Evolutionary conservation across 805 yeast genomes (phyloP).

Genomic region (Metschnikowia cerradonensis): DNA sequence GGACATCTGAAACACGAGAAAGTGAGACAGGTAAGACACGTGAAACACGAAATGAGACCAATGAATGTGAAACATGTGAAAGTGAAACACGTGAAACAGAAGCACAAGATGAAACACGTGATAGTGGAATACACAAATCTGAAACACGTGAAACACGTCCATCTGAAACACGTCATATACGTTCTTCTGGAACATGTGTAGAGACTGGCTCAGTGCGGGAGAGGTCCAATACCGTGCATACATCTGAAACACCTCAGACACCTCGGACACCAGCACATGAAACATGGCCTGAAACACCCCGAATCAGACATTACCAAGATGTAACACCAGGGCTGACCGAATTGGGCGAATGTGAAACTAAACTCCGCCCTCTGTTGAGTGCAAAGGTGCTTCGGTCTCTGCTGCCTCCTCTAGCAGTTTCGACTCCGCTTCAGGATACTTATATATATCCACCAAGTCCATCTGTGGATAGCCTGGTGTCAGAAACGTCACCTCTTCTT

Average conservation of each 20-base stretch:
- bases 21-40: neutral
- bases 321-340: no score
- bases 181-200: no score
- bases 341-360: neutral
- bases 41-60: neutral
- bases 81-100: neutral
- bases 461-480: neutral
- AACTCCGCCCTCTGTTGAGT: neutral
- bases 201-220: no score
- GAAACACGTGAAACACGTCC: no score
- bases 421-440: neutral
- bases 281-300: neutral
- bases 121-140: no score
- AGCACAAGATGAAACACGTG: no score
- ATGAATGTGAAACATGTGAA: neutral
- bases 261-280: neutral
- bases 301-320: no score
- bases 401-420: constrained; percentile 4
- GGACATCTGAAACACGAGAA: neutral
- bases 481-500: constrained; percentile 7
- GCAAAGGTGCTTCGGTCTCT: neutral
- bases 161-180: no score
- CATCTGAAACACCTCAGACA: neutral
- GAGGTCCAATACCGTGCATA: neutral
- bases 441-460: neutral